A percentile compares a stretch with the other conserved stretches of the same genome.
phyloP scores from a whole-genome alignment of 108 stramenopile species.

The Cyclotella sp. region DNA sequence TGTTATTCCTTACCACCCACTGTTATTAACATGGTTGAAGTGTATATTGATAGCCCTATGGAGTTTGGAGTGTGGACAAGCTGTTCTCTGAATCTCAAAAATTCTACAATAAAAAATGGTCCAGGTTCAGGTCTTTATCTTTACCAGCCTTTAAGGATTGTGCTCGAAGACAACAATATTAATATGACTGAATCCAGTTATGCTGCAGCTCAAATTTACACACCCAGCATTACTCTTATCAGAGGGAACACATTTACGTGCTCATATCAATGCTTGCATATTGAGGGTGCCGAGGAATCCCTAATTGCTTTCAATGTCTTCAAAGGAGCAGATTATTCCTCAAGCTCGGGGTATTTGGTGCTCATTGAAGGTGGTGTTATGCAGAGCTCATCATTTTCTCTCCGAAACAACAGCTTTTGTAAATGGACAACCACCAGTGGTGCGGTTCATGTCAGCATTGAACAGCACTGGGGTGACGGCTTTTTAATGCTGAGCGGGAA shows the following conservation, averaged over 20 bases:
- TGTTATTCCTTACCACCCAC: too few relatives aligned
- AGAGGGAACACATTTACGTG: neutral
- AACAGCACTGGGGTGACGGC: neutral
- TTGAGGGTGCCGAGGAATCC: neutral
- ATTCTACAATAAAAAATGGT: too few relatives aligned
- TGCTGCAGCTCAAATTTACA: too few relatives aligned
- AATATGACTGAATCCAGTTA: too few relatives aligned
- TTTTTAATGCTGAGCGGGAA: neutral
- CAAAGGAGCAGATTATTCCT: neutral
- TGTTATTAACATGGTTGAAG: too few relatives aligned
- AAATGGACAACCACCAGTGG: conserved; percentile 10
- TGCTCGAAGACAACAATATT: too few relatives aligned
- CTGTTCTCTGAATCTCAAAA: too few relatives aligned
- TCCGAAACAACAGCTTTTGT: conserved; percentile 8
- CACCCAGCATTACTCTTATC: too few relatives aligned
- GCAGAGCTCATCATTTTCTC: conserved; percentile 10
- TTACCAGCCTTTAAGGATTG: too few relatives aligned
- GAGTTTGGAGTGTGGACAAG: too few relatives aligned
- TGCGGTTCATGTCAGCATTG: neutral
- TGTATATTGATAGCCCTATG: too few relatives aligned
- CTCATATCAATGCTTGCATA: neutral
- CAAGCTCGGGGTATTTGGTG: neutral
- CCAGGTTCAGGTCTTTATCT: too few relatives aligned
- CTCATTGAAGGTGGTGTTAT: neutral
- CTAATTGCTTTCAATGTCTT: neutral